Base-by-base conservation (phyloP, 306 rosid genomes). In the Mimosa bimucronata region DNA sequence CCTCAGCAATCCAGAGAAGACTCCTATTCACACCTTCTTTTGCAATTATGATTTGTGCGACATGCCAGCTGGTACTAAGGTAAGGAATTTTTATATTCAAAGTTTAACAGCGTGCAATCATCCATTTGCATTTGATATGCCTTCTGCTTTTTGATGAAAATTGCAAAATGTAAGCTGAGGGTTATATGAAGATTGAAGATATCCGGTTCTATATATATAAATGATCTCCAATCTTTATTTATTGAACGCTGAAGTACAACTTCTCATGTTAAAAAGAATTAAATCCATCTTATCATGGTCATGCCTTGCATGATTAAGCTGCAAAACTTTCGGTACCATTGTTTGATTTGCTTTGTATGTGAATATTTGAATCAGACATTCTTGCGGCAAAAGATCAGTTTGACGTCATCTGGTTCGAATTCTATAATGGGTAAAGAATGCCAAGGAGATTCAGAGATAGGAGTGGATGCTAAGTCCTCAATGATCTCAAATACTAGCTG, bases 31-130 rank as follows among this genome's bases (percentile, higher is more conserved):
- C 82, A 91, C 94, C 74, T 94, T 94, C 94, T 81, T 94, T 70
- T 91, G 97, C 80, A 88, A 85, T 72, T 94, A 91, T 62, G 98
- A 91, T 88, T 85, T 94, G 85, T 90, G 88, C 28, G 98, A 94
- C 88, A 94, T 94, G 98, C 95, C 98, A 60, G 85, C 92, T 31
- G 98, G 90, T 86, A 91, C 97, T 83, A 94, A 94, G 95, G 98
- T 90, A 84, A 29, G 42, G 40, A 71, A 45, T 80, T 45, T 45
- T 29, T 60, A 29, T 52, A 44, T 70, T 76, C 68, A 57, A 14
- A 40, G 79, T 85, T 55, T 68, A 14, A 76, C 77, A 48, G 42
- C 48, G 4, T 34, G 71, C 44, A 53, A n/a, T 48, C 61, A 55
- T 66, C 38, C 29, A 44, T 75, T 82, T 75, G 68, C 57, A 37